Percentiles rank a stretch among this genome's conserved stretches.
Evolutionary conservation across 176 grass and related monocot genomes (phyloP).

Genomic region (Carex littledalei): DNA sequence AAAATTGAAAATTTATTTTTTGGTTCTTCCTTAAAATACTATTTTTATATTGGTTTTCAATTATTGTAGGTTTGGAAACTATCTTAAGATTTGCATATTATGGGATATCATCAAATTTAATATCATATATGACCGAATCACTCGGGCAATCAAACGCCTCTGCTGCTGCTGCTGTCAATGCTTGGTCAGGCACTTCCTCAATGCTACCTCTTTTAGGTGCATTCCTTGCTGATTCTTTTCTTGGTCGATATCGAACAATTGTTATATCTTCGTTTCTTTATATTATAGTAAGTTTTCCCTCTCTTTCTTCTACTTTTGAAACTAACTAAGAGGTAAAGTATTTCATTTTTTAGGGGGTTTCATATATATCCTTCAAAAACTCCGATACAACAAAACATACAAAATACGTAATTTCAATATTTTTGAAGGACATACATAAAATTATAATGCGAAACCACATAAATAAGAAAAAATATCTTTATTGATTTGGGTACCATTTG

Average conservation of each 20-base stretch:
- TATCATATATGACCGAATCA: slow-evolving; percentile 56
- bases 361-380: no score
- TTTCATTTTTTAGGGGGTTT: no score
- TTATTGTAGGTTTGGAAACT: slow-evolving; percentile 34
- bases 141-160: slow-evolving; percentile 44
- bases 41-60: no score
- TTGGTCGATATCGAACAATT: slow-evolving; percentile 47
- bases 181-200: slow-evolving; percentile 33
- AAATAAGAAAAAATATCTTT: background rate
- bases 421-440: no score
- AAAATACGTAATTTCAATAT: no score
- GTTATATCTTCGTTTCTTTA: slow-evolving; percentile 46
- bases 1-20: no score
- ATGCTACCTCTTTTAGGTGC: slow-evolving; percentile 53
- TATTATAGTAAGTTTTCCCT: slow-evolving; percentile 19
- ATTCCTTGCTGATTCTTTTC: slow-evolving; percentile 53
- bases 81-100: slow-evolving; percentile 48
- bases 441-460: background rate
- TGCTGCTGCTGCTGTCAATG: slow-evolving; percentile 51
- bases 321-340: no score
- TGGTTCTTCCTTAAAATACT: no score
- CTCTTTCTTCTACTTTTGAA: background rate
- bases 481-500: background rate
- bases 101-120: slow-evolving; percentile 52
- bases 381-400: no score